phyloP scores from a whole-genome alignment of 2,329 filamentous ascomycete species.

The Huntiella decipiens region DNA sequence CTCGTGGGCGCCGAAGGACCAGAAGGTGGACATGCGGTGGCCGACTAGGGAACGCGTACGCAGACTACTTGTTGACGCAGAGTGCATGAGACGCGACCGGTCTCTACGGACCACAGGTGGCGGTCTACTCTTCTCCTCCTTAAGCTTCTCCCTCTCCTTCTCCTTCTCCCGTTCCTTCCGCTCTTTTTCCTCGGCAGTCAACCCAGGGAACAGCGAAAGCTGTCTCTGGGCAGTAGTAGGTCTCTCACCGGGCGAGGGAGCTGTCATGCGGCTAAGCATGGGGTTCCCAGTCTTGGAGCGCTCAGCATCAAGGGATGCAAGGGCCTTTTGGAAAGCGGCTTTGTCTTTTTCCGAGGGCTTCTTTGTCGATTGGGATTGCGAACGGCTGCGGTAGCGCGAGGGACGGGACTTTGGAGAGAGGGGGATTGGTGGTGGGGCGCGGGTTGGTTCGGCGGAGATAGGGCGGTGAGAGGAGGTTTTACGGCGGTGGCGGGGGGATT shows the following conservation, averaged over 20 bases:
- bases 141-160: too few relatives aligned
- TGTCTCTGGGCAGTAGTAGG: not conserved
- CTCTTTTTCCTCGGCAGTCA: too few relatives aligned
- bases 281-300: slow-evolving; percentile 9
- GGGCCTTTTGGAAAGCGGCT: slow-evolving; percentile 10
- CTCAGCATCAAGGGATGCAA: slow-evolving; percentile 7
- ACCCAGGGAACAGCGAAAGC: too few relatives aligned
- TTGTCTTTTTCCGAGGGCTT: not conserved
- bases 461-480: too few relatives aligned
- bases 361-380: not conserved
- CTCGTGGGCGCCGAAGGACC: not conserved
- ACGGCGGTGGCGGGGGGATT: too few relatives aligned
- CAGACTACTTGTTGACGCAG: slow-evolving; percentile 15
- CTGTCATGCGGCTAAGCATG: slow-evolving; percentile 10
- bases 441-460: not conserved
- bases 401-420: not conserved
- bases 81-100: not conserved
- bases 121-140: not conserved
- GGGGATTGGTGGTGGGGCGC: not conserved
- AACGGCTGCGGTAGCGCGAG: slow-evolving; percentile 1
- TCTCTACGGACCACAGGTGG: not conserved
- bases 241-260: not conserved
- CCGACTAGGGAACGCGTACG: slow-evolving; percentile 19
- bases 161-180: too few relatives aligned
- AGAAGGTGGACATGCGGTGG: slow-evolving; percentile 9